Percentiles rank a stretch among this genome's conserved stretches.
Conservation (phyloP, 371 early-diverging fungal genomes). For the Mortierella sp. region DNA sequence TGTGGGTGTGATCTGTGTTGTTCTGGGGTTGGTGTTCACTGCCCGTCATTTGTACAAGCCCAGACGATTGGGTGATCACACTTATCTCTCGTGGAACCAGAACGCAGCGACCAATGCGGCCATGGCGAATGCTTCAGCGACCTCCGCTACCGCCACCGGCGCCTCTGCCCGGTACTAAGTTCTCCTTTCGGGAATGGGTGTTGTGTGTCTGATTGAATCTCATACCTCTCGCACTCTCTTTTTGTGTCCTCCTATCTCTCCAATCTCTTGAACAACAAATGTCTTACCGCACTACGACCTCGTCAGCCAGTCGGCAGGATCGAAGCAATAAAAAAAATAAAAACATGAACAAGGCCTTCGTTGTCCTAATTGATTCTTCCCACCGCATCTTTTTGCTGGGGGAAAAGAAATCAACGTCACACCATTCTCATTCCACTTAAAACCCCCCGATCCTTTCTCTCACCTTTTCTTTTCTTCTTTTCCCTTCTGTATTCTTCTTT, state of each 20-base stretch:
- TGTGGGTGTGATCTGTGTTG: conserved; percentile 86
- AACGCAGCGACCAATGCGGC: conserved; percentile 62
- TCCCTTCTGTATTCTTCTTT: conserved; percentile 11
- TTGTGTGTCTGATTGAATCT: too few species aligned
- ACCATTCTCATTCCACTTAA: not conserved
- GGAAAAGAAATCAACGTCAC: conserved; percentile 3
- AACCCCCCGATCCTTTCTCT: not conserved
- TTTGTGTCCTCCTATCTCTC: not conserved
- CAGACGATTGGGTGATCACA: conserved; percentile 94
- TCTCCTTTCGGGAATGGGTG: not conserved
- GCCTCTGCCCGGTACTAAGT: conserved; percentile 51
- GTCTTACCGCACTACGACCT: not conserved
- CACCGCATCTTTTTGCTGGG: not conserved
- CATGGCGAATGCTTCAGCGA: conserved; percentile 39
- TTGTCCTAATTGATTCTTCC: not conserved
- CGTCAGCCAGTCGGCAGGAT: not conserved
- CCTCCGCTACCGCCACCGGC: conserved; percentile 51
- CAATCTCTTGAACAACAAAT: not conserved
- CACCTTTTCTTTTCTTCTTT: conserved; percentile 18
- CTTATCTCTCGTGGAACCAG: conserved; percentile 96
- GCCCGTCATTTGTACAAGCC: conserved; percentile 91
- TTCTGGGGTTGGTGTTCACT: conserved; percentile 89
- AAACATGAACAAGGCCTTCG: not conserved
- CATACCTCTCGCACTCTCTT: not conserved
- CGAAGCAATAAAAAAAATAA: not conserved